Evolutionary conservation across 371 early-diverging fungal genomes (phyloP).

Genomic region (Circinella minor): DNA sequence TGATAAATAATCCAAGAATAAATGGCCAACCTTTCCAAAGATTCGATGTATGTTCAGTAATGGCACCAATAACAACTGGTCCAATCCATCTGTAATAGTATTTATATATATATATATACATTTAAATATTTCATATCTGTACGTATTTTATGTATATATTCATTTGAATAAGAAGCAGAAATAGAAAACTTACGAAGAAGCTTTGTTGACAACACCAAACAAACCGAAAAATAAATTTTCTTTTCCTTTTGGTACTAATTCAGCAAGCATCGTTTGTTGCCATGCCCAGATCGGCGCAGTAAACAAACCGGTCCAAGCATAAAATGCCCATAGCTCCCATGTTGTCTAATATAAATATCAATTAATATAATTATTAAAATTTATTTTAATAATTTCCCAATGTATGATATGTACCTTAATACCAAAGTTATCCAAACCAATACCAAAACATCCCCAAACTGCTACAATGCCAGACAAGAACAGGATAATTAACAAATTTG

Average conservation of each 20-base stretch:
- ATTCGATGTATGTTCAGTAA: constrained; percentile 52
- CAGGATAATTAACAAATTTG: constrained; percentile 43
- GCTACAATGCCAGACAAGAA: constrained; percentile 38
- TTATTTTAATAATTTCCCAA: neutral
- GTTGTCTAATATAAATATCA: constrained; percentile 18
- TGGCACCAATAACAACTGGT: constrained; percentile 62
- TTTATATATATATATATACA: no score
- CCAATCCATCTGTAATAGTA: constrained; percentile 50
- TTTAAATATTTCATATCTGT: no score
- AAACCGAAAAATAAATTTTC: constrained; percentile 66
- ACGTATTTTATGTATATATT: neutral
- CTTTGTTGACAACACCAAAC: constrained; percentile 66
- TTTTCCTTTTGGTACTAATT: constrained; percentile 59
- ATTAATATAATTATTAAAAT: neutral
- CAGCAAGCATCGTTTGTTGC: constrained; percentile 63
- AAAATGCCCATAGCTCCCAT: constrained; percentile 62
- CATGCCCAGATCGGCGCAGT: constrained; percentile 64
- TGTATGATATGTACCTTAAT: constrained; percentile 27
- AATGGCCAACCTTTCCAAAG: constrained; percentile 62
- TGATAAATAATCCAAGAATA: constrained; percentile 51
- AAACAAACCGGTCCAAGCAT: constrained; percentile 59
- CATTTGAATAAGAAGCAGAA: neutral
- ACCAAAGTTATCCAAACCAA: constrained; percentile 46
- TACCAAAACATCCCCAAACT: constrained; percentile 55
- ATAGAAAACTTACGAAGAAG: constrained; percentile 38